These are phyloP conservation scores for Cladophialophora chaetospira DNA, from an alignment of 2,329 filamentous ascomycete genomes.

Conservation along the genomic window DNA sequence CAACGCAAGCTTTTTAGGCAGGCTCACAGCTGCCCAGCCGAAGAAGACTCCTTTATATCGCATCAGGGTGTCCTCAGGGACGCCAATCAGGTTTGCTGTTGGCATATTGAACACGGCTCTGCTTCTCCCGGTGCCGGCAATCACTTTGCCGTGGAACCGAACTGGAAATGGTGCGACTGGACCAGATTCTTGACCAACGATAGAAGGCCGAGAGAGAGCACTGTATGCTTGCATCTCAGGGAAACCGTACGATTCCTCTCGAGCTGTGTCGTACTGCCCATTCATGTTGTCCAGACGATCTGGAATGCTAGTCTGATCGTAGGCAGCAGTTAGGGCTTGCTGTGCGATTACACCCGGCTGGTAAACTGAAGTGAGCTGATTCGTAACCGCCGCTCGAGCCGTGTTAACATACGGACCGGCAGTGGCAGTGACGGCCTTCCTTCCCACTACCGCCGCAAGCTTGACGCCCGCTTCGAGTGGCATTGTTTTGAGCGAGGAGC, in stretches of 20 bases:
- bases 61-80: slow-evolving; percentile 56
- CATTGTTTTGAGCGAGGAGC: slow-evolving; percentile 65
- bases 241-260: slow-evolving; percentile 29
- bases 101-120: slow-evolving; percentile 50
- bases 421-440: slow-evolving; percentile 50
- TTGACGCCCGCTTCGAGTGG: slow-evolving; percentile 67
- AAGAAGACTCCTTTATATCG: slow-evolving; percentile 65
- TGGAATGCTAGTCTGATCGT: slow-evolving; percentile 37
- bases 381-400: slow-evolving; percentile 14
- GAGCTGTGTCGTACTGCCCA: slow-evolving; percentile 41
- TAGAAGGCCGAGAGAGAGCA: slow-evolving; percentile 37
- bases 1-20: slow-evolving; percentile 37
- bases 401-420: slow-evolving; percentile 46
- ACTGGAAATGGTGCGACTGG: slow-evolving; percentile 58
- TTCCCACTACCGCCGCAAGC: slow-evolving; percentile 48
- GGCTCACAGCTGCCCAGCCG: slow-evolving; percentile 59
- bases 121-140: slow-evolving; percentile 48
- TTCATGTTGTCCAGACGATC: slow-evolving; percentile 41
- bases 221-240: slow-evolving; percentile 14
- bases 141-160: slow-evolving; percentile 53
- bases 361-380: slow-evolving; percentile 31
- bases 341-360: slow-evolving; percentile 37
- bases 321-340: slow-evolving; percentile 39
- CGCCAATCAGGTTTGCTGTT: slow-evolving; percentile 56
- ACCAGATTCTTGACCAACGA: slow-evolving; percentile 55